Percentiles rank a stretch among this genome's conserved stretches.
Evolutionary conservation across 805 yeast genomes (phyloP).

Genomic region (Starmerella floricola): DNA sequence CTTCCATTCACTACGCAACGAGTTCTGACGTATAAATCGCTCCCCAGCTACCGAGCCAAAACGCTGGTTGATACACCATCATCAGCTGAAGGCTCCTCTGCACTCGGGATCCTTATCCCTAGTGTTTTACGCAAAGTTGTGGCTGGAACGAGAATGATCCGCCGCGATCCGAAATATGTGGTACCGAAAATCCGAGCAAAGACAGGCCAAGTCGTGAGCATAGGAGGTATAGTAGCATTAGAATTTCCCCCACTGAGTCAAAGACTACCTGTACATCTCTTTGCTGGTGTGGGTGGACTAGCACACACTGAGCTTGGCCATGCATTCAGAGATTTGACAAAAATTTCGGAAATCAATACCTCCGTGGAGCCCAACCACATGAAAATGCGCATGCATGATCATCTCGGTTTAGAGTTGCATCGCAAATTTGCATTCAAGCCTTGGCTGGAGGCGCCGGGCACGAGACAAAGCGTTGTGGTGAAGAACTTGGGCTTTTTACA

Average conservation of each 20-base stretch:
- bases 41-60: conserved; percentile 22
- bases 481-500: conserved; percentile 29
- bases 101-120: conserved; percentile 15
- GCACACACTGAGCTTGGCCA: conserved; percentile 17
- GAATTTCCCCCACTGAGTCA: conserved; percentile 19
- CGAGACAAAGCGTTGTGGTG: conserved; percentile 21
- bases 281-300: conserved; percentile 25
- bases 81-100: conserved; percentile 9
- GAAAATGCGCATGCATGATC: conserved; percentile 22
- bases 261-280: conserved; percentile 23
- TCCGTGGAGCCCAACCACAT: conserved; percentile 16
- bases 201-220: conserved; percentile 27
- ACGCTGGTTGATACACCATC: conserved; percentile 27
- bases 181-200: conserved; percentile 21
- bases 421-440: conserved; percentile 4
- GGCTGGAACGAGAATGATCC: conserved; percentile 21
- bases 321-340: conserved; percentile 21
- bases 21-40: conserved; percentile 33
- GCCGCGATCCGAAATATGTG: conserved; percentile 20
- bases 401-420: conserved; percentile 5
- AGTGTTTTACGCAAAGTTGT: conserved; percentile 20
- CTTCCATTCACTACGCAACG: conserved; percentile 66
- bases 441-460: conserved; percentile 17
- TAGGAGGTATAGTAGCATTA: conserved; percentile 29
- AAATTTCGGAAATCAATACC: conserved; percentile 15